Conservation (phyloP, 2,329 filamentous ascomycete genomes). For the Tolypocladium paradoxum region DNA sequence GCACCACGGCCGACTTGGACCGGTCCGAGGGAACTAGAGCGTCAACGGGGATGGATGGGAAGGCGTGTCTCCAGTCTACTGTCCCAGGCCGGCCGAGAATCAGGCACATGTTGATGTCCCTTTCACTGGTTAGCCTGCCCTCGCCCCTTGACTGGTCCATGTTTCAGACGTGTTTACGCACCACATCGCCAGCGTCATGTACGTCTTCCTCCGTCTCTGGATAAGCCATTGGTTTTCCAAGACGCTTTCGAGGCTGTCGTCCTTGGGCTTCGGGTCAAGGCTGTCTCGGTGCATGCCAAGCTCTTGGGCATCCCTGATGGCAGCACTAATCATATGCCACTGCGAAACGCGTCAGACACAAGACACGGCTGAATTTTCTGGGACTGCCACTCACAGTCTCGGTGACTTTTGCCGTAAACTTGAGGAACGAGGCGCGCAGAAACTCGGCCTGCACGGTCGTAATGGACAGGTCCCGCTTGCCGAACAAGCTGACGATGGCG, state of each 20-base stretch:
- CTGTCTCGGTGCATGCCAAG: conserved; percentile 47
- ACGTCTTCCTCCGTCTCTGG: conserved; percentile 43
- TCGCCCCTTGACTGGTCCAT: no score
- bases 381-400: conserved; percentile 32
- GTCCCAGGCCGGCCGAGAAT: conserved; percentile 46
- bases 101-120: conserved; percentile 43
- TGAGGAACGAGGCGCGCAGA: conserved; percentile 43
- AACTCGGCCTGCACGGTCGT: conserved; percentile 48
- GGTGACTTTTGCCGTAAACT: conserved; percentile 47
- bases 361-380: no score
- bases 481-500: conserved; percentile 41
- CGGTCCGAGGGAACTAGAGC: conserved; percentile 35
- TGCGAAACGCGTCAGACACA: conserved; percentile 10
- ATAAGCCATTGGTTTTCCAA: conserved; percentile 49
- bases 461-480: conserved; percentile 44
- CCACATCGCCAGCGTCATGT: conserved; percentile 40
- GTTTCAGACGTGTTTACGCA: conserved; percentile 5
- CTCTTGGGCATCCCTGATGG: conserved; percentile 52
- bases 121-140: conserved; percentile 11
- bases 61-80: conserved; percentile 36
- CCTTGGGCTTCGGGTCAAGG: conserved; percentile 37
- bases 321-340: conserved; percentile 46
- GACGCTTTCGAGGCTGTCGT: conserved; percentile 34
- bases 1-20: conserved; percentile 34
- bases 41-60: conserved; percentile 42